These are phyloP conservation scores for Evansstolkia leycettana DNA, from an alignment of 495 filamentous ascomycete genomes.

Conservation along the genomic window DNA sequence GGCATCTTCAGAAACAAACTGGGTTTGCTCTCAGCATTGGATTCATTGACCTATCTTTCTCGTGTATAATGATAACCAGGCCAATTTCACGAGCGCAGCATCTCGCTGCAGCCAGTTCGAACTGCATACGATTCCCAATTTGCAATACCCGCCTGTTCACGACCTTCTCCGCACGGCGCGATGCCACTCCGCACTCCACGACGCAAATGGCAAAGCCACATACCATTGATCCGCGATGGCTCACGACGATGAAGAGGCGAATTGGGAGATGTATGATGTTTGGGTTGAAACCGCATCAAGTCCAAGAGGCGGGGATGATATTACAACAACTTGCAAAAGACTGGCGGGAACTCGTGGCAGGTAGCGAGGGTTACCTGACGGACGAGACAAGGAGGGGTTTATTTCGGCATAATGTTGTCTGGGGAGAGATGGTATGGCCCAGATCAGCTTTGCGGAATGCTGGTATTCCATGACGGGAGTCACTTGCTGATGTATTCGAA, in stretches of 20 bases:
- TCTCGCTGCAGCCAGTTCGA: no score
- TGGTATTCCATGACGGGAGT: neutral
- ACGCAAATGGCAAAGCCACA: slow-evolving; percentile 16
- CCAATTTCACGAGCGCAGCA: no score
- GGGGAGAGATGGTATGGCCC: slow-evolving; percentile 74
- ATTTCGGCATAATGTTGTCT: slow-evolving; percentile 61
- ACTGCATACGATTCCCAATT: slow-evolving; percentile 1
- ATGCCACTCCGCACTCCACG: no score
- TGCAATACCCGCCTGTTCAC: slow-evolving; percentile 10
- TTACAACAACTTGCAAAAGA: slow-evolving; percentile 50
- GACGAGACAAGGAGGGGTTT: slow-evolving; percentile 51
- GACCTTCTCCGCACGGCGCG: neutral
- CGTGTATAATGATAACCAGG: no score
- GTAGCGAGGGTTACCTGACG: slow-evolving; percentile 72
- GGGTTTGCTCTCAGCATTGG: no score
- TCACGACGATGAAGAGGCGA: slow-evolving; percentile 57
- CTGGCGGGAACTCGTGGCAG: slow-evolving; percentile 68
- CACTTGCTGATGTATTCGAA: neutral
- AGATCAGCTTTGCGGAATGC: no score
- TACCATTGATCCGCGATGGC: slow-evolving; percentile 51
- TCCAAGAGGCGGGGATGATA: slow-evolving; percentile 46
- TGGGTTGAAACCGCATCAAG: slow-evolving; percentile 51
- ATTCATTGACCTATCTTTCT: no score
- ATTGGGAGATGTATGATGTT: slow-evolving; percentile 80
- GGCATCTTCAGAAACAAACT: no score